Base-by-base conservation (phyloP, 176 grass and related monocot species). In the Avena sativa region DNA sequence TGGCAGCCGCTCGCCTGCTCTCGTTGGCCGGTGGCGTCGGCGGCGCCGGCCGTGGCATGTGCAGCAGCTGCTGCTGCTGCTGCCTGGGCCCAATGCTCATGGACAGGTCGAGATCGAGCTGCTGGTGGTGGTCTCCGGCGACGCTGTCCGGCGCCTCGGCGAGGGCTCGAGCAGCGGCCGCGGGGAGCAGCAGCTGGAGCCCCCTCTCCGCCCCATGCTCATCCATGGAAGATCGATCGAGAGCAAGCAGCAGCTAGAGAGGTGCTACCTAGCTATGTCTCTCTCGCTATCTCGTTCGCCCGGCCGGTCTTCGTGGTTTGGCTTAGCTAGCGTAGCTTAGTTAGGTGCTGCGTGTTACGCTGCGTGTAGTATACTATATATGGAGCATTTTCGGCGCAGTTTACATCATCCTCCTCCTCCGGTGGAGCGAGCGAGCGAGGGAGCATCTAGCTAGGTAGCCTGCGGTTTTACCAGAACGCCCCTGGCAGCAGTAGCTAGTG, bases 41-140 rank as follows among this genome's bases (percentile, higher is more conserved):
- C 13, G 28, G 46, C 3, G 67, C 52, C 50, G 66, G 75, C 2
- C 64, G 61, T 19, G 75, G 56, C 28, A 77, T 12, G 4, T 67
- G 91, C 32, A 79, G 12, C 6, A 76, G 9, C 9, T 50, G 91
- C 47, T 55, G 85, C 47, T 55, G 85, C 52, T 57, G 91, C 52
- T 67, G 86, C 51, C 51, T 69, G 13, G 84, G 84, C 26, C 87
- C 89, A 80, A 97, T 83, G 85, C 87, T 90, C 80, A 99, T 99
- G 4, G 92, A 94, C 56, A 99, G 86, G 84, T 89, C 90, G 7
- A 99, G 94, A 78, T 99, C 94, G 58, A 97, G 87, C 26, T 55
- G 86, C 28, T 85, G 52, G 47, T 89, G 87, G n/a, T 79, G 64
- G 28, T 67, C 64, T 67, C 64, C 71, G 7, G 74, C 36, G 7